Evolutionary conservation across 306 rosid species (phyloP).

Genomic region (Corylus americana): DNA sequence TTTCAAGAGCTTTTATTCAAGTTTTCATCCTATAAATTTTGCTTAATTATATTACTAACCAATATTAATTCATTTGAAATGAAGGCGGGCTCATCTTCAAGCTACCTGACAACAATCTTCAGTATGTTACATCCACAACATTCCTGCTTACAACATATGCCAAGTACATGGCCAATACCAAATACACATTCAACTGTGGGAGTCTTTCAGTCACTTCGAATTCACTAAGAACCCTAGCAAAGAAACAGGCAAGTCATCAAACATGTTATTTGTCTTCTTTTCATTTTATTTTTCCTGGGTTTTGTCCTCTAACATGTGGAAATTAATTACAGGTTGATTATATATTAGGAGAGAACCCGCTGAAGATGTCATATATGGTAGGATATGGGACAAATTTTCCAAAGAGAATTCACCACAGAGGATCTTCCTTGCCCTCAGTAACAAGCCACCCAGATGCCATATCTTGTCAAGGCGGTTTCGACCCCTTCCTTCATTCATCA

Average conservation of each 20-base stretch:
- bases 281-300: neutral
- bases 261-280: neutral
- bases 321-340: conserved; percentile 70
- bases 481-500: conserved; percentile 58
- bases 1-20: neutral
- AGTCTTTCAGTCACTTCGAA: conserved; percentile 57
- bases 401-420: conserved; percentile 88
- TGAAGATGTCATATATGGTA: conserved; percentile 88
- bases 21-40: neutral
- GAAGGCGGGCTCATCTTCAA: conserved; percentile 83
- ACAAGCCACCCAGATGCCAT: conserved; percentile 59
- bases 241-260: conserved; percentile 54
- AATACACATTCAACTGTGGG: conserved; percentile 76
- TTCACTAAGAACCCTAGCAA: conserved; percentile 56
- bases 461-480: conserved; percentile 76
- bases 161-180: conserved; percentile 71
- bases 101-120: conserved; percentile 76
- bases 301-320: neutral
- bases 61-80: neutral
- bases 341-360: conserved; percentile 80
- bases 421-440: conserved; percentile 85
- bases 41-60: neutral
- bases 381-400: conserved; percentile 77
- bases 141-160: conserved; percentile 81
- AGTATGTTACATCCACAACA: conserved; percentile 84